Evolutionary conservation across 2,329 filamentous ascomycete species (phyloP), one percentile per base, ranked within the genome.

Genomic region (Ceratocystis variospora): DNA sequence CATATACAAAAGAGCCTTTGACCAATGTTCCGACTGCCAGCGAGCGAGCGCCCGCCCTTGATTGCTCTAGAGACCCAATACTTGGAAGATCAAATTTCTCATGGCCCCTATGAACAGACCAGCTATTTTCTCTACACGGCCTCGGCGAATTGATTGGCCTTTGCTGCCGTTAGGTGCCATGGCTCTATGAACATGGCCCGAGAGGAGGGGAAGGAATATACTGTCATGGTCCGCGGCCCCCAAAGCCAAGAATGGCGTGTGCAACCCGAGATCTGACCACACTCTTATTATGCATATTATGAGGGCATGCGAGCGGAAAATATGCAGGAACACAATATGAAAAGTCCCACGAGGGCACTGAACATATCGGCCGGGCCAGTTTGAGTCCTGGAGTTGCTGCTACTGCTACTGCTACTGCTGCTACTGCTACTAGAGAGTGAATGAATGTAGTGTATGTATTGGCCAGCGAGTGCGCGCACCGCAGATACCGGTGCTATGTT

Each of bases 231-330:
- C 19, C 28, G 33, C 7, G 55, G 28, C 28, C 55, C 55, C 28
- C 55, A 33, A 59, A 33, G 8, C 55, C 17, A 33, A 33, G 28
- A 59, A 31, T 59, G 28, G 28, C 7, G 55, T 59, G 55, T 59
- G 55, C 55, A 22, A 59, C 55, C 7, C 28, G 55, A 59, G 28
- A 59, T 33, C 55, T 31, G 55, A 59, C 28, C 55, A 59, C 55
- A 31, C 22, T 22, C 25, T n/a, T 59, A 59, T 3, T 59, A 33
- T 4, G 12, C 28, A n/a, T 59, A 25, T 8, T 59, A 31, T 33
- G 17, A 31, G 22, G 22, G 17, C 17, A 37, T 59, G 15, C 25
- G 33, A n/a, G 17, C 12, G 28, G 22, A 8, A 59, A 17, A 10
- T 25, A 59, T 37, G 55, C 55, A 59, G 55, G 55, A 37, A 59